A percentile compares a stretch with the other conserved stretches of the same genome.
phyloP scores from a whole-genome alignment of 2,329 filamentous ascomycete genomes.

The Teratosphaeria gauchensis region DNA sequence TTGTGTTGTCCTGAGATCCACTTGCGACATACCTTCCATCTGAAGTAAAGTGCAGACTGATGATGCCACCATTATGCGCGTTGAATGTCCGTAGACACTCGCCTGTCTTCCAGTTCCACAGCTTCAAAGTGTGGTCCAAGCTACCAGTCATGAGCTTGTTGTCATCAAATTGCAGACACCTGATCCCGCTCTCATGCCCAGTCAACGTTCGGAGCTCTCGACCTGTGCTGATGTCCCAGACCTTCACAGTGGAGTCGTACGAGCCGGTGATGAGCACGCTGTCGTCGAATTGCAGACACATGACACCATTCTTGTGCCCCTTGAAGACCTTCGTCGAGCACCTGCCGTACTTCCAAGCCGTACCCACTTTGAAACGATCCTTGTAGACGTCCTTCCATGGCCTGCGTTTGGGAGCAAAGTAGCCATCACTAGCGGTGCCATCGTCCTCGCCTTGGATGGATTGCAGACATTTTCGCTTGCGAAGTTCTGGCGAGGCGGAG shows the following conservation, averaged over 20 bases:
- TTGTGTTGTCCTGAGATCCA: constrained; percentile 77
- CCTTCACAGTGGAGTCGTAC: constrained; percentile 89
- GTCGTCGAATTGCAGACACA: constrained; percentile 72
- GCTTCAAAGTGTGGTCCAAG: constrained; percentile 75
- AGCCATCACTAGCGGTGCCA: constrained; percentile 27
- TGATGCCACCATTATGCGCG: constrained; percentile 72
- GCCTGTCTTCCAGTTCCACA: constrained; percentile 96
- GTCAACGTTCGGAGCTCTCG: constrained; percentile 73
- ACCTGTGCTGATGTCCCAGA: constrained; percentile 89
- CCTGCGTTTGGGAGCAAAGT: constrained; percentile 44
- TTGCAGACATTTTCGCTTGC: constrained; percentile 18
- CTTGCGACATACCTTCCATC: constrained; percentile 70
- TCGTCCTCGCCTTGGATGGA: constrained; percentile 9
- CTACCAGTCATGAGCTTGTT: constrained; percentile 84
- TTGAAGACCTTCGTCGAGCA: constrained; percentile 76
- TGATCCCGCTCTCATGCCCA: constrained; percentile 74
- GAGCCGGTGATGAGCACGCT: constrained; percentile 87
- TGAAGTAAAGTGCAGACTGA: constrained; percentile 72
- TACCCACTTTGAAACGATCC: constrained; percentile 88
- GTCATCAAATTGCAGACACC: constrained; percentile 87
- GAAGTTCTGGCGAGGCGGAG: constrained; percentile 12
- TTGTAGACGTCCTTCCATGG: constrained; percentile 98
- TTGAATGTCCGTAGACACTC: constrained; percentile 72
- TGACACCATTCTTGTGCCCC: constrained; percentile 81
- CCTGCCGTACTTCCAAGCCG: constrained; percentile 93